phyloP scores from a whole-genome alignment of 305 asterid genomes.

The Solanum aculeatissimum region DNA sequence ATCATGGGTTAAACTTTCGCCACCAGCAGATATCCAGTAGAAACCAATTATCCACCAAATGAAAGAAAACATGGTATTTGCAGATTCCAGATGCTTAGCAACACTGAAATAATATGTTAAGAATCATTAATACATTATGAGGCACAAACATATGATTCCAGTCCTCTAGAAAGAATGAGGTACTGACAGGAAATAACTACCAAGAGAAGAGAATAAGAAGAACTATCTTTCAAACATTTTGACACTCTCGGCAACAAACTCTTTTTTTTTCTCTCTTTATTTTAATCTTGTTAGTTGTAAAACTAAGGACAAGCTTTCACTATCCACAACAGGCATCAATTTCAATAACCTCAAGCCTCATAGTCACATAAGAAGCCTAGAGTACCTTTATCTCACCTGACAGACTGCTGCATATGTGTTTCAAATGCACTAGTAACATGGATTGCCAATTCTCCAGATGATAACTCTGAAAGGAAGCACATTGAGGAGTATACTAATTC shows the following conservation, averaged over 20 bases:
- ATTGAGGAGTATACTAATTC: background rate
- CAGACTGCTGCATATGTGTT: background rate
- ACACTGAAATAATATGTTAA: conserved; percentile 35
- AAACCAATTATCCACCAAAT: conserved; percentile 98
- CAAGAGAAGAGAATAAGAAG: background rate
- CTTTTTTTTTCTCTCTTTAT: background rate
- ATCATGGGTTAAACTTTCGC: conserved; percentile 43
- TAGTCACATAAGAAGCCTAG: background rate
- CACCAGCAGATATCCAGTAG: conserved; percentile 92
- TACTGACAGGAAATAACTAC: background rate
- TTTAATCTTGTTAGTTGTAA: background rate
- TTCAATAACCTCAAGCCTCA: background rate
- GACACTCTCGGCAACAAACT: background rate
- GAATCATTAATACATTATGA: background rate
- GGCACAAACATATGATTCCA: background rate
- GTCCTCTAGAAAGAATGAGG: background rate
- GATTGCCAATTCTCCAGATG: background rate
- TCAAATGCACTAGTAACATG: background rate
- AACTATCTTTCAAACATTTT: background rate
- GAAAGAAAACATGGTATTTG: conserved; percentile 91
- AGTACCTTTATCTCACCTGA: background rate
- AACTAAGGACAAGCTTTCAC: background rate
- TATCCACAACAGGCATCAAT: background rate
- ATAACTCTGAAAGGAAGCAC: background rate
- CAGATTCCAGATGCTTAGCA: conserved; percentile 81